Conservation (phyloP, 2,329 filamentous ascomycete species). For the Verticillium dahliae region DNA sequence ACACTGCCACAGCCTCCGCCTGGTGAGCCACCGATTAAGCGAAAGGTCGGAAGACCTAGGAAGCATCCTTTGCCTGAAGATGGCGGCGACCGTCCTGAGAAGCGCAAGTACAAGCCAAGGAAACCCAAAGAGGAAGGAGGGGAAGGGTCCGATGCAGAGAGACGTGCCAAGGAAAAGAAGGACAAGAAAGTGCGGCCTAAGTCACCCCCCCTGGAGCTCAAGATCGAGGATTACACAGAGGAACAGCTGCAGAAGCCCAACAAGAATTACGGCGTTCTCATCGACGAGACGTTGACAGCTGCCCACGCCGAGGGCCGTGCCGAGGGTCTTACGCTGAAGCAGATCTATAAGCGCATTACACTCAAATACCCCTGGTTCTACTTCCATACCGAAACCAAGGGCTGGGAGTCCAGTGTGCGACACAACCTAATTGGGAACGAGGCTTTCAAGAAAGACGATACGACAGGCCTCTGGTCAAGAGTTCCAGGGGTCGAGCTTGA, state of each 20-base stretch:
- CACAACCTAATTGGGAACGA: slow-evolving; percentile 58
- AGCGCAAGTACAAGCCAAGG: slow-evolving; percentile 60
- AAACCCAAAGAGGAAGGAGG: slow-evolving; percentile 50
- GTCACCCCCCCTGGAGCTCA: slow-evolving; percentile 52
- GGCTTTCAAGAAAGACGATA: slow-evolving; percentile 53
- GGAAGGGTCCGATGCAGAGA: slow-evolving; percentile 50
- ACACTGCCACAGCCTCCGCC: slow-evolving; percentile 39
- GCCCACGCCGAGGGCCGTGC: slow-evolving; percentile 42
- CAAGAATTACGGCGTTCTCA: slow-evolving; percentile 56
- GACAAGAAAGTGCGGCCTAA: slow-evolving; percentile 53
- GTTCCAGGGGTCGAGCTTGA: slow-evolving; percentile 53
- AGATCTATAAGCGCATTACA: slow-evolving; percentile 58
- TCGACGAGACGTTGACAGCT: slow-evolving; percentile 52
- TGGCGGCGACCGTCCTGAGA: slow-evolving; percentile 48
- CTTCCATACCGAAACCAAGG: slow-evolving; percentile 54
- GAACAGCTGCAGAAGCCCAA: slow-evolving; percentile 55
- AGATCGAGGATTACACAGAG: slow-evolving; percentile 47
- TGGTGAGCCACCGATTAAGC: slow-evolving; percentile 48
- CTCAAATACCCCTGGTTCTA: slow-evolving; percentile 53
- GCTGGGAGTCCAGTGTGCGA: slow-evolving; percentile 61
- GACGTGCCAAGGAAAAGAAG: slow-evolving; percentile 50
- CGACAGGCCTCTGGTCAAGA: slow-evolving; percentile 49
- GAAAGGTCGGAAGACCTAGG: slow-evolving; percentile 58
- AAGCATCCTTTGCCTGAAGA: slow-evolving; percentile 57
- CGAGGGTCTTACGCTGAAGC: slow-evolving; percentile 47